Evolutionary conservation across 352 stramenopile genomes (phyloP).

Genomic region (Phytophthora syringae): DNA sequence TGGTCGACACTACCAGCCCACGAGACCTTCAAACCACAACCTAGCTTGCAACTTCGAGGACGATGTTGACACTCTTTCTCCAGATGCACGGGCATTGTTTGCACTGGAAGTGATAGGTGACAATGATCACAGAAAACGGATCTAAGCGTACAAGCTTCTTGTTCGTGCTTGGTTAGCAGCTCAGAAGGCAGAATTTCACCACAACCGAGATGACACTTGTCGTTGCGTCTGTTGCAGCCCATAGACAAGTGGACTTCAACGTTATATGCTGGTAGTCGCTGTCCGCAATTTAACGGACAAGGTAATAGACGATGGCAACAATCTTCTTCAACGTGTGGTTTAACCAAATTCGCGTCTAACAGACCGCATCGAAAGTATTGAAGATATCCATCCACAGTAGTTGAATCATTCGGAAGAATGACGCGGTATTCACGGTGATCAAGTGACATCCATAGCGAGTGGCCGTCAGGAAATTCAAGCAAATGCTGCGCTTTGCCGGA

Average conservation of each 20-base stretch:
- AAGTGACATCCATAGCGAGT: slow-evolving; percentile 54
- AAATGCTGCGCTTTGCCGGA: slow-evolving; percentile 40
- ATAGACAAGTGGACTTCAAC: slow-evolving; percentile 53
- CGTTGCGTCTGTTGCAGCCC: slow-evolving; percentile 71
- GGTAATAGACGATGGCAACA: slow-evolving; percentile 59
- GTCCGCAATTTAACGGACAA: slow-evolving; percentile 72
- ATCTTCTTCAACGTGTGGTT: slow-evolving; percentile 38
- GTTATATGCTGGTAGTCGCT: slow-evolving; percentile 49
- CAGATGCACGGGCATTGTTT: slow-evolving; percentile 45
- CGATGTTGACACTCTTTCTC: slow-evolving; percentile 40
- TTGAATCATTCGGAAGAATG: slow-evolving; percentile 3
- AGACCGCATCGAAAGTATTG: slow-evolving; percentile 25
- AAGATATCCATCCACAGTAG: not conserved
- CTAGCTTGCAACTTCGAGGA: slow-evolving; percentile 58
- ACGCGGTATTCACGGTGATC: slow-evolving; percentile 53
- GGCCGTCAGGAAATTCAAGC: slow-evolving; percentile 62
- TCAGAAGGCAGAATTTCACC: slow-evolving; percentile 52
- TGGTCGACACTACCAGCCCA: slow-evolving; percentile 34
- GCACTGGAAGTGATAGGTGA: slow-evolving; percentile 34
- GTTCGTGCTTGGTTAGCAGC: slow-evolving; percentile 60
- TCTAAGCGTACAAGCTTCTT: slow-evolving; percentile 46
- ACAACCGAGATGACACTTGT: slow-evolving; percentile 64
- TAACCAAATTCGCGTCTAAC: slow-evolving; percentile 1
- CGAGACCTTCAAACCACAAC: slow-evolving; percentile 42
- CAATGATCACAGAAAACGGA: slow-evolving; percentile 66